A percentile compares a stretch with the other conserved stretches of the same genome.
These are phyloP conservation scores for Cyclotella baltica DNA, from an alignment of 108 stramenopile genomes.

Conservation along the genomic window DNA sequence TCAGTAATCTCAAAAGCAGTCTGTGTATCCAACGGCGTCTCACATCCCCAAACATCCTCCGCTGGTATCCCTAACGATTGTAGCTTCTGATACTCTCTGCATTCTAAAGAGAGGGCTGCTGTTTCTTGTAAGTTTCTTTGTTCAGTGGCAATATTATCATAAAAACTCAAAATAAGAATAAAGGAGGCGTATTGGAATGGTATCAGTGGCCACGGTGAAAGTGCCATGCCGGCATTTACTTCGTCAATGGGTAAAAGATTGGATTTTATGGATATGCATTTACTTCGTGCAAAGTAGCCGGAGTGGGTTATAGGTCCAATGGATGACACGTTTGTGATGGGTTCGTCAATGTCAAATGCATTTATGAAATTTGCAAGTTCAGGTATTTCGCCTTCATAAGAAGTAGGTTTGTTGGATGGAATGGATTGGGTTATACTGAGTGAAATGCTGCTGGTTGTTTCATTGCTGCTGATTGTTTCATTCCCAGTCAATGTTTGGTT, in stretches of 20 bases:
- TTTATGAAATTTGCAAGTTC: not conserved
- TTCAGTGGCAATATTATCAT: not conserved
- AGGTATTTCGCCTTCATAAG: constrained; percentile 3
- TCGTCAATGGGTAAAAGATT: constrained; percentile 9
- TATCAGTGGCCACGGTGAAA: constrained; percentile 18
- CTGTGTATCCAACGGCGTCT: not conserved
- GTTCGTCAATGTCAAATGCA: not conserved
- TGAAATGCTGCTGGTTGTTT: not conserved
- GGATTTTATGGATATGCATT: constrained; percentile 32
- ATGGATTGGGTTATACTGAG: not conserved
- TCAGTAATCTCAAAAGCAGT: constrained; percentile 20
- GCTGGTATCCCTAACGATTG: constrained; percentile 28
- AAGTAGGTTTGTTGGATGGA: constrained; percentile 8
- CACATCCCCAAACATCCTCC: constrained; percentile 47
- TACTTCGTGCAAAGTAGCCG: constrained; percentile 29
- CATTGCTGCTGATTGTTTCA: not conserved
- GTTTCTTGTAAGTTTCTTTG: too few relatives aligned
- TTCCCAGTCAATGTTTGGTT: not conserved
- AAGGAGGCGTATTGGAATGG: constrained; percentile 44
- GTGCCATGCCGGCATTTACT: constrained; percentile 27
- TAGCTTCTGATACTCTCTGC: constrained; percentile 31
- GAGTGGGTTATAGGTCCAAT: constrained; percentile 22
- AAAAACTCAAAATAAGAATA: constrained; percentile 28
- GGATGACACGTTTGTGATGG: not conserved
- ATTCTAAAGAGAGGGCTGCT: constrained; percentile 34